A percentile compares a stretch with the other conserved stretches of the same genome.
phyloP scores from a whole-genome alignment of 306 rosid genomes.

The Castanea sativa region DNA sequence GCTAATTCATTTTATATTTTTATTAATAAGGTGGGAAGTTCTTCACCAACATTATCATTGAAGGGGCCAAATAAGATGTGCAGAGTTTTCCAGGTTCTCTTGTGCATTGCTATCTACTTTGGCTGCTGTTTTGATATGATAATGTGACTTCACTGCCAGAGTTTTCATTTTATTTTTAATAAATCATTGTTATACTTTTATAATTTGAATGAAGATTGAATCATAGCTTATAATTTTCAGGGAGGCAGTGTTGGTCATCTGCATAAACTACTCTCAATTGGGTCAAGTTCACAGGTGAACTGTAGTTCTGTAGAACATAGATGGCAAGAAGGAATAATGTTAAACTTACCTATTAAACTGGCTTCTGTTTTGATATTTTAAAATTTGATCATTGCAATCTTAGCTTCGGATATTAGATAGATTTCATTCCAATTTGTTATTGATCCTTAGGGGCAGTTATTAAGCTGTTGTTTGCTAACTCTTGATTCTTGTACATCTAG shows the following conservation, averaged over 20 bases:
- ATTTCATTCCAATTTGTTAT: background rate
- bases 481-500: background rate
- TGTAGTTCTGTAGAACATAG: slow-evolving; percentile 4
- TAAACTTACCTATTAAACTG: background rate
- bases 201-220: background rate
- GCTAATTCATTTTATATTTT: background rate
- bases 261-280: slow-evolving; percentile 85
- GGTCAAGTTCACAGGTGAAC: slow-evolving; percentile 87
- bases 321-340: background rate
- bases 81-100: slow-evolving; percentile 80
- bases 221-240: slow-evolving; percentile 37
- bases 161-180: background rate
- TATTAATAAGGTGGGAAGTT: slow-evolving; percentile 67
- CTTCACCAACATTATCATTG: slow-evolving; percentile 40
- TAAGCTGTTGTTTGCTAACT: background rate
- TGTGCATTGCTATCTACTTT: background rate
- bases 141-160: background rate
- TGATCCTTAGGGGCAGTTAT: slow-evolving; percentile 16
- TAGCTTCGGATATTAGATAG: background rate
- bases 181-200: background rate
- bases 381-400: background rate
- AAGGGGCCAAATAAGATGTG: slow-evolving; percentile 42
- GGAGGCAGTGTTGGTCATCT: slow-evolving; percentile 96
- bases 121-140: slow-evolving; percentile 1
- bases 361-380: background rate